Percentiles rank a stretch among this genome's conserved stretches.
Evolutionary conservation across 2,329 filamentous ascomycete species (phyloP).

Genomic region (Sporothrix phasma): DNA sequence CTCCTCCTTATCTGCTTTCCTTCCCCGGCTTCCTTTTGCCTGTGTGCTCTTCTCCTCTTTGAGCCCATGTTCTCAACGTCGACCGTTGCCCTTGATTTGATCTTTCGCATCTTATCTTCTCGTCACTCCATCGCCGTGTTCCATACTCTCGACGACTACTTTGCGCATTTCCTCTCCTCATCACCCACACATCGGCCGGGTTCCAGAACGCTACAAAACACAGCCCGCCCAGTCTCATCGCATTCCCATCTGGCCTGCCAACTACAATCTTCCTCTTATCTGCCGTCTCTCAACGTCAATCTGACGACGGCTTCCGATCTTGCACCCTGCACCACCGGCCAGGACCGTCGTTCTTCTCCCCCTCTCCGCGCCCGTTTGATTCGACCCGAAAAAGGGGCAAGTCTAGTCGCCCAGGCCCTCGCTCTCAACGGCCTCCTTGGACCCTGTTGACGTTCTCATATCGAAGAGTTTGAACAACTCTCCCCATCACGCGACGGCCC

Average conservation of each 20-base stretch:
- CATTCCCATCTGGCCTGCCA: background rate
- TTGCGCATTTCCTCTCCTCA: background rate
- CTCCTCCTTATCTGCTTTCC: constrained; percentile 4
- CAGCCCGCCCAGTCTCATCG: background rate
- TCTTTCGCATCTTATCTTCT: background rate
- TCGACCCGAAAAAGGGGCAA: background rate
- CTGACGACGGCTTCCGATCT: background rate
- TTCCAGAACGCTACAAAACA: background rate
- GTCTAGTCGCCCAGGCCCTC: background rate
- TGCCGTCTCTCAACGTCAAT: background rate
- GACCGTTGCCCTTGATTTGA: background rate
- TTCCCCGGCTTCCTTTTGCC: background rate
- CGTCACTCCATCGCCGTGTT: background rate
- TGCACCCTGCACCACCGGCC: background rate
- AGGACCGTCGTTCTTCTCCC: background rate
- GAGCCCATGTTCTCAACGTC: background rate
- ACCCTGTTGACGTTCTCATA: background rate
- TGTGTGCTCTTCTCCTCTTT: background rate
- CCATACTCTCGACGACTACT: background rate
- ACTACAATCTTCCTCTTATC: background rate
- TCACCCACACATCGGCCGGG: background rate
- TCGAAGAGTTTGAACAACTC: no score
- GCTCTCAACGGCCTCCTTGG: background rate
- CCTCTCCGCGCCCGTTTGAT: background rate
- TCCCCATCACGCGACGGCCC: background rate